Conservation (phyloP, 2,329 filamentous ascomycete species). For the Aspergillus viridinutans region DNA sequence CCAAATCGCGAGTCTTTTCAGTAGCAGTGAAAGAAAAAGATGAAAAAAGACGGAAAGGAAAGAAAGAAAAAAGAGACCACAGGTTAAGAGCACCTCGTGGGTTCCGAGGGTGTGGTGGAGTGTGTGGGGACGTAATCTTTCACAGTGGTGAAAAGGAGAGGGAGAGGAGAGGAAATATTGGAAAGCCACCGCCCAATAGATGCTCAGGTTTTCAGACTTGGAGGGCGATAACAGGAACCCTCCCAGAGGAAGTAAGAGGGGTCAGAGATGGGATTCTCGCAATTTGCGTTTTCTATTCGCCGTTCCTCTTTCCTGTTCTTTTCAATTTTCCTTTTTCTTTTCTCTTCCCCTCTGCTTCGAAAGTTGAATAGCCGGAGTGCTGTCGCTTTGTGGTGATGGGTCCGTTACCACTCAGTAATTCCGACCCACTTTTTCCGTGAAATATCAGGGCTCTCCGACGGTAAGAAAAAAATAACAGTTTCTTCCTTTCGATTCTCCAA, state of each 20-base stretch:
- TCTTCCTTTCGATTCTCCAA: conserved; percentile 5
- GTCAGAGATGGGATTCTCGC: conserved; percentile 4
- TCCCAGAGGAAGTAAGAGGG: neutral
- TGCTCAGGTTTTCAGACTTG: neutral
- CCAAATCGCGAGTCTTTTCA: conserved; percentile 20
- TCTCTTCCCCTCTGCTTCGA: conserved; percentile 4
- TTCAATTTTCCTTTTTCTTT: neutral
- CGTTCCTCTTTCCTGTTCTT: conserved; percentile 3
- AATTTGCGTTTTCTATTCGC: conserved; percentile 16
- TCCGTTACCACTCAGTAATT: conserved; percentile 9
- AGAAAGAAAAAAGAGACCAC: neutral
- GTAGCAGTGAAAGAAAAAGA: conserved; percentile 18
- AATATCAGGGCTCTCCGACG: conserved; percentile 10
- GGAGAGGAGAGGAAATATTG: conserved; percentile 8
- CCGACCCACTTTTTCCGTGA: conserved; percentile 16
- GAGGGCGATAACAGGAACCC: neutral
- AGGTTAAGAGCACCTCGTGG: conserved; percentile 30
- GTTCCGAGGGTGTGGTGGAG: conserved; percentile 36
- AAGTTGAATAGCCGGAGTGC: conserved; percentile 12
- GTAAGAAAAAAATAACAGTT: conserved; percentile 1
- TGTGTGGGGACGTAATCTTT: conserved; percentile 27
- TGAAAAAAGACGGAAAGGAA: neutral
- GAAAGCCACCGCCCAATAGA: neutral
- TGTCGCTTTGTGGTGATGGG: conserved; percentile 23
- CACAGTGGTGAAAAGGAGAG: conserved; percentile 1